Base-by-base conservation (phyloP, 2,329 filamentous ascomycete species). In the Elsinoe perseae region DNA sequence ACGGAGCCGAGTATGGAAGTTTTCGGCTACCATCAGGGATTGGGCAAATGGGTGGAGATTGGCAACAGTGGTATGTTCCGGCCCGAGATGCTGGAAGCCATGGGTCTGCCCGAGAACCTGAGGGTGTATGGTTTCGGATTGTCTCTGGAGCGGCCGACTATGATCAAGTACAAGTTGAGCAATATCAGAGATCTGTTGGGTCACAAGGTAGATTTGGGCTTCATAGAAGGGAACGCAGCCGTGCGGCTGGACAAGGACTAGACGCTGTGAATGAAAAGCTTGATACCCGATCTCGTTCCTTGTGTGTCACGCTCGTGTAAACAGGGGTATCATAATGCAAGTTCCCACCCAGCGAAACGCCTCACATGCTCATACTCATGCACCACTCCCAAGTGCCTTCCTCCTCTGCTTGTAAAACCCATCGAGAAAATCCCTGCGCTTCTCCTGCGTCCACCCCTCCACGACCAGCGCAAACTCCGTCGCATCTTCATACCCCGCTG, bases 51-150 rank as follows among this genome's bases (percentile, higher is more conserved):
- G 75, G 89, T 97, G 23, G 93, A 97, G 76, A 97, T 97, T 69
- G 93, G 93, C 59, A 97, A 98, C 76, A 92, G 86, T 65, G 93
- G 93, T 61, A 97, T 98, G 91, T 98, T 98, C 83, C 81, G 93
- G 63, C 91, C 93, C 1, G 93, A 98, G 74, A 96, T 97, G 92
- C 73, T 96, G 67, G 87, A 95, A 73, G 79, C 90, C 4, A 95
- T 96, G 91, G 92, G 92, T 30, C 73, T 97, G 66, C 91, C 91
- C 21, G 89, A 85, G 73, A 87, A 95, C 66, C 83, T 97, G 83
- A 79, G 87, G 61, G 91, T 96, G 8, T 97, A 95, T 69, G 93
- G 93, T 30, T 97, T 90, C 80, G 93, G 93, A 34, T 75, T 98
- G 68, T 89, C 84, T 71, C 73, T 98, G 68, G 93, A 98, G 78